Conservation (phyloP, 768 basidiomycete genomes). For the Tylopilus sp. region DNA sequence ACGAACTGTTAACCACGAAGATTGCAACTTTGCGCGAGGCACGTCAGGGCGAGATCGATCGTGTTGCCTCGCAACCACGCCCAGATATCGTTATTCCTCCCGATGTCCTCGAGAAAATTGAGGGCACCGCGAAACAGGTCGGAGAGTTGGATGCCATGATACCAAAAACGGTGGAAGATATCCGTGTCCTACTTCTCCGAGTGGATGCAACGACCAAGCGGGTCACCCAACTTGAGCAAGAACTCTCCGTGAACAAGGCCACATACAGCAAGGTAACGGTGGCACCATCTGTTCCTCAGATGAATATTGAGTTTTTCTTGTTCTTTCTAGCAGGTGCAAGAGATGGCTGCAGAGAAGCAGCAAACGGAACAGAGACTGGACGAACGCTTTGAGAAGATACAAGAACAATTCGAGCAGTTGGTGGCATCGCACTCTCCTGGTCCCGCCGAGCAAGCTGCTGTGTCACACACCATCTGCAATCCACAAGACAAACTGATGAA, state of each 20-base stretch:
- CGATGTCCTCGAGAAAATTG: conserved; percentile 12
- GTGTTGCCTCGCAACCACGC: conserved; percentile 10
- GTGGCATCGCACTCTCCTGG: conserved; percentile 6
- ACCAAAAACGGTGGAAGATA: conserved; percentile 21
- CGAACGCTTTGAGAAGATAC: conserved; percentile 14
- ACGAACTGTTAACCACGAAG: conserved; percentile 16
- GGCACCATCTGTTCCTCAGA: not conserved
- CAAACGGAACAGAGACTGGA: conserved; percentile 12
- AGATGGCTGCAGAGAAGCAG: conserved; percentile 13
- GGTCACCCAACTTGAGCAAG: conserved; percentile 21
- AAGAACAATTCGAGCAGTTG: conserved; percentile 15
- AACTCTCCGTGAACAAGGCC: conserved; percentile 16
- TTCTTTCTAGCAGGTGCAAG: conserved; percentile 15
- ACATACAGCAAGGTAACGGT: conserved; percentile 17
- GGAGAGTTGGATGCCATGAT: conserved; percentile 23
- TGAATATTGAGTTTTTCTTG: conserved; percentile 3
- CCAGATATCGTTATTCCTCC: conserved; percentile 22
- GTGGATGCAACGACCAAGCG: conserved; percentile 21
- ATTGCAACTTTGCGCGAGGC: conserved; percentile 19
- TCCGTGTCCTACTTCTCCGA: conserved; percentile 24
- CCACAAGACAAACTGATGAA: conserved; percentile 17
- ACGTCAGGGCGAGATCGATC: conserved; percentile 21
- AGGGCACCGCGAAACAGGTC: conserved; percentile 14
- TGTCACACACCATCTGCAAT: not conserved
- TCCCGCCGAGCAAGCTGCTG: not conserved